These are phyloP conservation scores for Zasmidium cellare DNA, from an alignment of 2,329 filamentous ascomycete species.

Conservation along the genomic window DNA sequence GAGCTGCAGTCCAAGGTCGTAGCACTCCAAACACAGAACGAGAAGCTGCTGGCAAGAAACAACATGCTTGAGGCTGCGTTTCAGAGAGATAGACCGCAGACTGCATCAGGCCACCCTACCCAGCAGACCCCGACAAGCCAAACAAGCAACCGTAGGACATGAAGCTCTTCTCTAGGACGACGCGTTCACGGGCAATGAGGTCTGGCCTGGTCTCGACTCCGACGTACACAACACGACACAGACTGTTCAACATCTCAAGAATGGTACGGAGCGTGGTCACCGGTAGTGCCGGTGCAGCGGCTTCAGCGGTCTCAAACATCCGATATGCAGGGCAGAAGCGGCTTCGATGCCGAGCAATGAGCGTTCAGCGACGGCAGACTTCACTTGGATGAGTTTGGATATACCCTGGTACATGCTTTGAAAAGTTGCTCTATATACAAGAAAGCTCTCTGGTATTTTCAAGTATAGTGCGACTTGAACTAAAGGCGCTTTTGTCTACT, in stretches of 20 bases:
- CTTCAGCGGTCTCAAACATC: not conserved
- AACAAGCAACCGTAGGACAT: not conserved
- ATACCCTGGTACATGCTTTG: too few species aligned
- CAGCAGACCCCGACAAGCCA: not conserved
- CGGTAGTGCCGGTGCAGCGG: not conserved
- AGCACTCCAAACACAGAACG: constrained; percentile 7
- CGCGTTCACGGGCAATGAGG: too few species aligned
- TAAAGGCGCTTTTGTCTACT: too few species aligned
- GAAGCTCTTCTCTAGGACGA: not conserved
- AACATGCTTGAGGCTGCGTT: constrained; percentile 8
- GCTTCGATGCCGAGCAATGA: not conserved
- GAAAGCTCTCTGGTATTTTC: too few species aligned
- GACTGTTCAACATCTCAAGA: too few species aligned
- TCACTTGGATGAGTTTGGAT: too few species aligned
- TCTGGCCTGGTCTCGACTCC: too few species aligned
- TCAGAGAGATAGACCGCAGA: not conserved
- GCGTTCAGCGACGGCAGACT: not conserved
- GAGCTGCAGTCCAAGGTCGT: constrained; percentile 9
- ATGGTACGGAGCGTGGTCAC: not conserved
- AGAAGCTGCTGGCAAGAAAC: constrained; percentile 9
- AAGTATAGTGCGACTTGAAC: too few species aligned
- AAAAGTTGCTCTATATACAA: too few species aligned
- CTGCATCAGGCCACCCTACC: too few species aligned
- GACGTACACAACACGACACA: too few species aligned
- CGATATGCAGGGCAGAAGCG: not conserved